Evolutionary conservation across 2,329 filamentous ascomycete genomes (phyloP).

Genomic region (Cladophialophora bantiana): DNA sequence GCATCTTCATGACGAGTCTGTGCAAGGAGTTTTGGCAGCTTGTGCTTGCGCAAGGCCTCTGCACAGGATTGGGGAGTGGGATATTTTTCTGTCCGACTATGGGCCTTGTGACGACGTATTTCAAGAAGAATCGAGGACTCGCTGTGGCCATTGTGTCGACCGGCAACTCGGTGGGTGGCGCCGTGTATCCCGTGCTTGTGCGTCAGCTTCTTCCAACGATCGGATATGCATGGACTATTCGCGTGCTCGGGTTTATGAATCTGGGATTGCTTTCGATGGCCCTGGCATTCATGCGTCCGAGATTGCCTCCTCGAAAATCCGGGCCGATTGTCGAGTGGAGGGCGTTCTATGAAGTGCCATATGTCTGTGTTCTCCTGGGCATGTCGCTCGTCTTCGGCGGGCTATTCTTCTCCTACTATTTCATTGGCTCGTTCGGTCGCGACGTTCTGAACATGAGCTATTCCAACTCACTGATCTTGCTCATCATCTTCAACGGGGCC

Average conservation of each 20-base stretch:
- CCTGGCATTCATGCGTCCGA: conserved; percentile 55
- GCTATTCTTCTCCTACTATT: conserved; percentile 37
- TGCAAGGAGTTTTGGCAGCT: conserved; percentile 59
- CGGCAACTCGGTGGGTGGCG: conserved; percentile 67
- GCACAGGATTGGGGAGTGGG: conserved; percentile 63
- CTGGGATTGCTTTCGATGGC: conserved; percentile 52
- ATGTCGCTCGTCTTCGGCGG: conserved; percentile 37
- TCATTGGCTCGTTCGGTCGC: conserved; percentile 30
- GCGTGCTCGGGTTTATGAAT: conserved; percentile 67
- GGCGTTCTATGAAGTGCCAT: conserved; percentile 60
- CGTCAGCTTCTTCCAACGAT: conserved; percentile 64
- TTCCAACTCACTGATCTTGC: conserved; percentile 59
- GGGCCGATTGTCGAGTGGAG: conserved; percentile 60
- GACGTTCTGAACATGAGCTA: conserved; percentile 56
- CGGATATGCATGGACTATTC: conserved; percentile 71
- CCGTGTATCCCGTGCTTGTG: conserved; percentile 68
- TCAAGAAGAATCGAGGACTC: conserved; percentile 63
- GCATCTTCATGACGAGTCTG: conserved; percentile 60
- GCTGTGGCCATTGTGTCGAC: conserved; percentile 67
- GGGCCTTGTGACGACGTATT: conserved; percentile 67
- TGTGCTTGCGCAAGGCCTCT: conserved; percentile 61
- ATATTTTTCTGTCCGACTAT: conserved; percentile 63
- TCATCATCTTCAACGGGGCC: conserved; percentile 67
- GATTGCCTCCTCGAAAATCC: conserved; percentile 57
- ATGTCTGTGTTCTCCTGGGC: conserved; percentile 47